Evolutionary conservation across 2,329 filamentous ascomycete species (phyloP).

Genomic region (Neospermospora avenae): DNA sequence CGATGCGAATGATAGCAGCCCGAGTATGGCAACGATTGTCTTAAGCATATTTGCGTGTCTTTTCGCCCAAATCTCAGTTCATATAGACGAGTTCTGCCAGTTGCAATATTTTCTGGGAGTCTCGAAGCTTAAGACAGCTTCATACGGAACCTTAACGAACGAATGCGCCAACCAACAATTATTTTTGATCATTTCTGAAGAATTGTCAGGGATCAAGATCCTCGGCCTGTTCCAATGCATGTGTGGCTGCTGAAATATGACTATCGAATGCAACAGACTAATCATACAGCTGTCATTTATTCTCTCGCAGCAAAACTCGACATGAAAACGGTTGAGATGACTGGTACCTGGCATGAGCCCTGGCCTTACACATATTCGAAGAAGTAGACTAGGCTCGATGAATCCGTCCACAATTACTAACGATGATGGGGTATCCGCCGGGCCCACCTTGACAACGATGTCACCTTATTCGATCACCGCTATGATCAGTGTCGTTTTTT

Average conservation of each 20-base stretch:
- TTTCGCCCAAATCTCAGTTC: background rate
- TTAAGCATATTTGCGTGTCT: conserved; percentile 8
- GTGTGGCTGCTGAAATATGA: conserved; percentile 1
- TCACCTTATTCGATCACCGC: too few species aligned
- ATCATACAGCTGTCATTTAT: background rate
- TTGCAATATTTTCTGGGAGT: background rate
- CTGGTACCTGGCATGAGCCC: conserved; percentile 4
- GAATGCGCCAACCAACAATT: background rate
- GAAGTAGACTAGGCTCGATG: background rate
- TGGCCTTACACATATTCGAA: conserved; percentile 1
- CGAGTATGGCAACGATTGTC: conserved; percentile 2
- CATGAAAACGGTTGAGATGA: background rate
- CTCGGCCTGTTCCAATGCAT: background rate
- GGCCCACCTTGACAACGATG: background rate
- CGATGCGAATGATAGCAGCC: background rate
- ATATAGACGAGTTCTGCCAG: background rate
- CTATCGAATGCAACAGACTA: background rate
- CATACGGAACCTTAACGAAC: too few species aligned
- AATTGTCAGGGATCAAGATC: background rate
- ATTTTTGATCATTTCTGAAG: background rate
- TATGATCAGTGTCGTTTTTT: background rate
- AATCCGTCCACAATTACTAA: background rate
- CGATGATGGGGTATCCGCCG: background rate
- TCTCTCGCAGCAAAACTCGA: background rate
- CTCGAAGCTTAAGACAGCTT: background rate